phyloP scores from a whole-genome alignment of 495 filamentous ascomycete species.

The Penicillium psychrofluorescens region DNA sequence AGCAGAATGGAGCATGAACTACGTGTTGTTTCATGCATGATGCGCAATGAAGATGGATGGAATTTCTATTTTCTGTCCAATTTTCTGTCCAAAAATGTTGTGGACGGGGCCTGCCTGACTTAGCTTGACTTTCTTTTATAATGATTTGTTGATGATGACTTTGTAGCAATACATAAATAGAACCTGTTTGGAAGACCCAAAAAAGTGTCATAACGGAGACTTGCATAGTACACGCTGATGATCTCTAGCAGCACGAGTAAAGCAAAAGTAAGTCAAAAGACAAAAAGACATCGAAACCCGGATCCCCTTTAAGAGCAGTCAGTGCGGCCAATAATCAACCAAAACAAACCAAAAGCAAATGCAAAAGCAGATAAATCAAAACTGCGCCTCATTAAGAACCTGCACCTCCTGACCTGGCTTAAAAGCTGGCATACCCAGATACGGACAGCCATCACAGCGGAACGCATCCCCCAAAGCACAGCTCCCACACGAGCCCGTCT shows the following conservation, averaged over 20 bases:
- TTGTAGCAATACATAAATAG: no score
- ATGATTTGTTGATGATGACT: no score
- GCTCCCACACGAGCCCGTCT: constrained; percentile 87
- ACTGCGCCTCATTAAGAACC: constrained; percentile 78
- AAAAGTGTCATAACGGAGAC: no score
- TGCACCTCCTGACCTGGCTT: constrained; percentile 92
- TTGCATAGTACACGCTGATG: no score
- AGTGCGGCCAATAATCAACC: no score
- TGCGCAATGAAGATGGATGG: constrained; percentile 12
- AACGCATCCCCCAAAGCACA: constrained; percentile 79
- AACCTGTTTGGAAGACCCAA: no score
- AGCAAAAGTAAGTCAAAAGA: no score
- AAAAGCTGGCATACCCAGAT: constrained; percentile 89
- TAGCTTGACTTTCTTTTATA: no score
- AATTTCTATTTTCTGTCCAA: not conserved
- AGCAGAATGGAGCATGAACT: constrained; percentile 26
- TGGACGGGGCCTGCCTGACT: not conserved
- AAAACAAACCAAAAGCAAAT: no score
- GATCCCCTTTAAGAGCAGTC: no score
- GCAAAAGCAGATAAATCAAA: constrained; percentile 34
- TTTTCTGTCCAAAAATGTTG: constrained; percentile 4
- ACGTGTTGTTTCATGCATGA: constrained; percentile 12
- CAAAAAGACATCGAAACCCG: no score
- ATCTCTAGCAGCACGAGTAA: no score
- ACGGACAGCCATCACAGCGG: constrained; percentile 69